Base-by-base conservation (phyloP, 805 yeast genomes). In the Zygotorulaspora danielsina region DNA sequence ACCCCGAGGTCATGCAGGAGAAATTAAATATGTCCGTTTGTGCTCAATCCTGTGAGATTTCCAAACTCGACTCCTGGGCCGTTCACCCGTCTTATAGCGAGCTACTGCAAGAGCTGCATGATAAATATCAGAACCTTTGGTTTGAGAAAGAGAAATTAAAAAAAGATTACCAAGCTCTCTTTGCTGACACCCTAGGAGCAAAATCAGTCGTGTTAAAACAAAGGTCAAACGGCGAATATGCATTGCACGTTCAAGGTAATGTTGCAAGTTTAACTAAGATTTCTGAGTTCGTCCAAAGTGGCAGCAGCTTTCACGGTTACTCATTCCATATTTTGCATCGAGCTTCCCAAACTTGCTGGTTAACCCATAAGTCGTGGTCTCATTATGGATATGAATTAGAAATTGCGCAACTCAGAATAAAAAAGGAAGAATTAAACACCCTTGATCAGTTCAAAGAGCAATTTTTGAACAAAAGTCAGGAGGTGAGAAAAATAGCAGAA, bases 401-500 rank as follows among this genome's bases (percentile, higher is more conserved):
- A 16, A 54, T 63, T 1, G 55, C 72, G 3, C 66, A 67, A n/a
- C 63, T 66, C 3, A 60, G 64, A 17, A 82, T 87, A 3, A 65
- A 66, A 10, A 50, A 50, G 2, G 79, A 76, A 40, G 96, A 89
- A 55, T 63, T 63, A 2, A 48, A 43, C 1, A 69, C 86, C 5
- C 60, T 87, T 5, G 67, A 68, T 3, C 56, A 60, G 1, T 65
- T 88, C 25, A 71, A 77, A 26, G 42, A 44, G 2, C 61, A 66
- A 28, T 73, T 81, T 1, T 55, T 84, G 1, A 58, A 57, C 0
- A 54, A 65, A 26, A 66, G 76, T 17, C 49, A 67, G 1, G 63
- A 66, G 2, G 64, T 87, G 2, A 66, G 94, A 28, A 50, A 59
- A 26, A 64, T 75, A 39, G 65, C 84, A 37, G 56, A 69, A 38